Evolutionary conservation across 1,139 yeast genomes (phyloP), one percentile per base, ranked within the genome.

Genomic region (Taphrina flavorubra): DNA sequence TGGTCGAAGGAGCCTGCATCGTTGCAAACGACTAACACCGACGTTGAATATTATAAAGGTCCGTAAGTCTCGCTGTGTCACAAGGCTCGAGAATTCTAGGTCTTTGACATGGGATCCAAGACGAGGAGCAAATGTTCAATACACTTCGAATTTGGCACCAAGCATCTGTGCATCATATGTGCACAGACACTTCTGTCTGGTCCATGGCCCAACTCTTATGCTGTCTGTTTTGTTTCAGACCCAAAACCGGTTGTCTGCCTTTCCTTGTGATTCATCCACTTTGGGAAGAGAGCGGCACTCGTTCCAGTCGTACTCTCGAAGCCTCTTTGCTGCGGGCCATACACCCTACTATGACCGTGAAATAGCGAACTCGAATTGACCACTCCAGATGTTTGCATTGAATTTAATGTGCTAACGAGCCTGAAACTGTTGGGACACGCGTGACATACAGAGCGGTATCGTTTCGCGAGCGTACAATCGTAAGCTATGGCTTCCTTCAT

Each of bases 1-100:
- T 78, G 4, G 94, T 83, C 75, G 86, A 88, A 51, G 87, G 79
- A 74, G 80, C 84, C 77, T 78, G 61, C 67, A 63, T 63, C 16
- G 31, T 25, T 25, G 31, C 31, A 25, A 25, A 0, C 31, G 31
- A 25, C 31, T 25, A 25, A 2, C 31, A 25, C 31, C 4, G 4
- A 25, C 1, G 14, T 39, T 39, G 42, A 39, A 39, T 14, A 39
- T 1, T 25, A 25, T 4, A 25, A 25, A 2, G 31, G 31, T 25
- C 31, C 4, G 31, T 25, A 1, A 25, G 31, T 25, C 6, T 25
- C 42, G 64, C 39, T 16, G 18, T 42, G 25, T 44, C 51, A 40
- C n/a, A 25, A 56, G 4, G 31, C 31, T 2, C 31, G 31, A 25
- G 31, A 4, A 25, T 25, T 25, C 31, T 25, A 25, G 31, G 31